Evolutionary conservation across 2,329 filamentous ascomycete genomes (phyloP).

Genomic region (Bipolaris victoriae): DNA sequence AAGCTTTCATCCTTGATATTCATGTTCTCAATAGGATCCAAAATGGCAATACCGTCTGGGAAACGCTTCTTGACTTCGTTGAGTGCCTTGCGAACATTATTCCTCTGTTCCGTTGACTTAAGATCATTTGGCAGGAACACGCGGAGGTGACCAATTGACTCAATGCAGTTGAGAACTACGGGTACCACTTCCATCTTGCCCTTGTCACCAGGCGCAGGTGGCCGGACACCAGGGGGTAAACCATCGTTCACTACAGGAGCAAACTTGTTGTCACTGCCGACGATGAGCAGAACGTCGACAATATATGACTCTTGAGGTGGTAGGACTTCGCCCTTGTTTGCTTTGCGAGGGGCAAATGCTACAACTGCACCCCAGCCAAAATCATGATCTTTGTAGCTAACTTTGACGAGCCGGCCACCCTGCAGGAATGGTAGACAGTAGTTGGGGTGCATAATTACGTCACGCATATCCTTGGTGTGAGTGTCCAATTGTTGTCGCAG

Average conservation of each 20-base stretch:
- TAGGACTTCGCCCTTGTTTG: slow-evolving; percentile 68
- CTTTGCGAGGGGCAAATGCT: slow-evolving; percentile 70
- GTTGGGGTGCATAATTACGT: slow-evolving; percentile 89
- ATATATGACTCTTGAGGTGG: slow-evolving; percentile 81
- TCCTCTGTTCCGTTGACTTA: slow-evolving; percentile 69
- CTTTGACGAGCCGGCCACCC: slow-evolving; percentile 82
- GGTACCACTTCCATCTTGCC: slow-evolving; percentile 82
- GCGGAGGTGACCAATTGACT: slow-evolving; percentile 81
- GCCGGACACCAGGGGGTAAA: slow-evolving; percentile 66
- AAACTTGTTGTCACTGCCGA: slow-evolving; percentile 61
- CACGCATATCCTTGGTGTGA: slow-evolving; percentile 87
- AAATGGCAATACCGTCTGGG: slow-evolving; percentile 84
- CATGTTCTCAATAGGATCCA: slow-evolving; percentile 98
- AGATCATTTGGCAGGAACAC: slow-evolving; percentile 83
- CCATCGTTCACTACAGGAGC: slow-evolving; percentile 69
- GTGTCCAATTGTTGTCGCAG: slow-evolving; percentile 81
- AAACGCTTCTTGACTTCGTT: slow-evolving; percentile 85
- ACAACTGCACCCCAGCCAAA: slow-evolving; percentile 96
- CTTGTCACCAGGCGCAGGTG: slow-evolving; percentile 67
- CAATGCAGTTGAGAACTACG: slow-evolving; percentile 82
- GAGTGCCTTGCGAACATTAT: slow-evolving; percentile 70
- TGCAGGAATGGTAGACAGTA: slow-evolving; percentile 86
- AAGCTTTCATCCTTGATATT: slow-evolving; percentile 89
- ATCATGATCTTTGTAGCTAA: slow-evolving; percentile 79
- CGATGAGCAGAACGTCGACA: slow-evolving; percentile 77